Evolutionary conservation across 2,329 filamentous ascomycete genomes (phyloP).

Genomic region (Didymosphaeria variabile): DNA sequence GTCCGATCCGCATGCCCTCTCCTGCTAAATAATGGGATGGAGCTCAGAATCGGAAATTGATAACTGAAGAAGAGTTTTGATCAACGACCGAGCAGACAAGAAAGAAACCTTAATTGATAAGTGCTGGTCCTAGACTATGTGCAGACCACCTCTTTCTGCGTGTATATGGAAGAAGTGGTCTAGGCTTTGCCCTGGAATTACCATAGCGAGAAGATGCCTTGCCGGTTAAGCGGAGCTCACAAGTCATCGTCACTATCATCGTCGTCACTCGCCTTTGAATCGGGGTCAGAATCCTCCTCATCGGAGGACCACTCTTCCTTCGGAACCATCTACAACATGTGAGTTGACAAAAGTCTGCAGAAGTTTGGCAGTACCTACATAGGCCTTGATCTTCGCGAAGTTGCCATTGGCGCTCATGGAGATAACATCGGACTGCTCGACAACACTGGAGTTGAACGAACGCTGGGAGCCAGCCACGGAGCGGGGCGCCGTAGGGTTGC

Average conservation of each 20-base stretch:
- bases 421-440: slow-evolving; percentile 33
- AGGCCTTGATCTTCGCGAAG: slow-evolving; percentile 44
- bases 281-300: slow-evolving; percentile 52
- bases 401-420: slow-evolving; percentile 19
- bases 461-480: slow-evolving; percentile 26
- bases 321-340: slow-evolving; percentile 22
- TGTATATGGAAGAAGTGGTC: background rate
- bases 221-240: background rate
- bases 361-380: slow-evolving; percentile 27
- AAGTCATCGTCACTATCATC: slow-evolving; percentile 48
- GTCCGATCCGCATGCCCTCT: background rate
- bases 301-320: slow-evolving; percentile 49
- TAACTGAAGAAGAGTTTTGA: background rate
- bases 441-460: slow-evolving; percentile 35
- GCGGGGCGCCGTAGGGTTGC: slow-evolving; percentile 21
- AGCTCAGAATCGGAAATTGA: background rate
- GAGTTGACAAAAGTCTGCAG: slow-evolving; percentile 11
- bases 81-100: background rate
- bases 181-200: background rate
- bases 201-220: background rate
- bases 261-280: slow-evolving; percentile 44
- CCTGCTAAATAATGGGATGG: background rate
- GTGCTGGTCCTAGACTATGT: background rate
- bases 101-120: background rate
- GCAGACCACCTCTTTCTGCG: background rate